Evolutionary conservation across 371 early-diverging fungal species (phyloP).

Genomic region (Rhizopus sp.): DNA sequence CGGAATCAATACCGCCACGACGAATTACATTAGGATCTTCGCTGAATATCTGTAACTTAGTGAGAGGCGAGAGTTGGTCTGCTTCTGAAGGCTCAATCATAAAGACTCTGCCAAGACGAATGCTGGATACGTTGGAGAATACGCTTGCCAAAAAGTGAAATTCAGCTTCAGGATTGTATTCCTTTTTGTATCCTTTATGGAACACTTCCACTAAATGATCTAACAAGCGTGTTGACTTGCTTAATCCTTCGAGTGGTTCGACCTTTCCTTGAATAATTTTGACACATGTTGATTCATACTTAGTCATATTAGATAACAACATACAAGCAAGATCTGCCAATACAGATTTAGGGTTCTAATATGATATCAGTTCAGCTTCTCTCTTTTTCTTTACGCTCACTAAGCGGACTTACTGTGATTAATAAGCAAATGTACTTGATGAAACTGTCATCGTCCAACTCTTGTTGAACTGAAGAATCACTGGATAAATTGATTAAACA

Average conservation of each 20-base stretch:
- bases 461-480: slow-evolving; percentile 59
- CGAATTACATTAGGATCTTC: slow-evolving; percentile 84
- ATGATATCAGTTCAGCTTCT: slow-evolving; percentile 41
- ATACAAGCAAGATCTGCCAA: slow-evolving; percentile 84
- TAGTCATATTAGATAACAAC: slow-evolving; percentile 92
- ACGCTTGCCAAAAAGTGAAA: slow-evolving; percentile 89
- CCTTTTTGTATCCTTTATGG: slow-evolving; percentile 73
- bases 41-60: slow-evolving; percentile 83
- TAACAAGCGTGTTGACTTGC: slow-evolving; percentile 53
- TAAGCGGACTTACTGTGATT: slow-evolving; percentile 54
- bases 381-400: background rate
- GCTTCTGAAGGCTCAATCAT: slow-evolving; percentile 62
- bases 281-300: slow-evolving; percentile 59
- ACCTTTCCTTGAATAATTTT: slow-evolving; percentile 54
- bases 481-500: slow-evolving; percentile 84
- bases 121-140: slow-evolving; percentile 85
- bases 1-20: slow-evolving; percentile 83
- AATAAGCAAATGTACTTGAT: slow-evolving; percentile 67
- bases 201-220: slow-evolving; percentile 89
- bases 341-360: slow-evolving; percentile 44
- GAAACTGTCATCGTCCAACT: slow-evolving; percentile 70
- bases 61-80: slow-evolving; percentile 69
- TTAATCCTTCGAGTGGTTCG: slow-evolving; percentile 46
- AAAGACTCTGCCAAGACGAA: slow-evolving; percentile 71
- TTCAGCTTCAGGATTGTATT: slow-evolving; percentile 81